phyloP scores from a whole-genome alignment of 169 alveolate genomes.

The Plasmodium knowlesi region DNA sequence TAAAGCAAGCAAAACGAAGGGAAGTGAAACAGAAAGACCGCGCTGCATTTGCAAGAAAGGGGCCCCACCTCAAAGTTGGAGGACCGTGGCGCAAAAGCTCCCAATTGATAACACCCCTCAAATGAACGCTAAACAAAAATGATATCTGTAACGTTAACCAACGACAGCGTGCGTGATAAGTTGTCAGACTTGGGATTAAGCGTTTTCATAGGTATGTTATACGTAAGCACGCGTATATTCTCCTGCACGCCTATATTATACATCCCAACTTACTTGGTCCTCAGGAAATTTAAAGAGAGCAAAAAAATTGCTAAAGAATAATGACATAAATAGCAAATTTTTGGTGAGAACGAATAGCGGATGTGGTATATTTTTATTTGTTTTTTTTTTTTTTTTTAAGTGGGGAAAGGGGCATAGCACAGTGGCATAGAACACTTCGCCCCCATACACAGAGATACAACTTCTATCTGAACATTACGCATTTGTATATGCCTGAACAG shows the following conservation, averaged over 20 bases:
- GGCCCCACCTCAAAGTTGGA: not conserved
- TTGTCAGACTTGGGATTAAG: slow-evolving; percentile 61
- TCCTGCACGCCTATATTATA: not conserved
- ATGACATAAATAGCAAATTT: slow-evolving; percentile 60
- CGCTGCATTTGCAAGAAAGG: not conserved
- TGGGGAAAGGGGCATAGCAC: not conserved
- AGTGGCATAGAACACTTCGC: not conserved
- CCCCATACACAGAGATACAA: not conserved
- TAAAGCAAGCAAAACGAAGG: not conserved
- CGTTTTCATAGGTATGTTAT: slow-evolving; percentile 59
- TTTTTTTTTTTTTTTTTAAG: not conserved
- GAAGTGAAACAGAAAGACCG: not conserved
- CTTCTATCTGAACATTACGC: not conserved
- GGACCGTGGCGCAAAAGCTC: not conserved
- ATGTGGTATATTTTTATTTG: not conserved
- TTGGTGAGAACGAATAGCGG: slow-evolving; percentile 16
- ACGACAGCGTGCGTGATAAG: slow-evolving; percentile 47
- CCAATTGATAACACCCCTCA: not conserved
- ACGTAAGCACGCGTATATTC: not conserved
- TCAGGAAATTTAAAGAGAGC: slow-evolving; percentile 62
- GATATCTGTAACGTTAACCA: slow-evolving; percentile 52
- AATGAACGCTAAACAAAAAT: slow-evolving; percentile 17
- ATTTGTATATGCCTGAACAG: not conserved
- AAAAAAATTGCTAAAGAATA: slow-evolving; percentile 59
- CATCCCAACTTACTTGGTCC: not conserved